These are phyloP conservation scores for Trichocomaceae sp. DNA, from an alignment of 2,329 filamentous ascomycete species.

Conservation along the genomic window DNA sequence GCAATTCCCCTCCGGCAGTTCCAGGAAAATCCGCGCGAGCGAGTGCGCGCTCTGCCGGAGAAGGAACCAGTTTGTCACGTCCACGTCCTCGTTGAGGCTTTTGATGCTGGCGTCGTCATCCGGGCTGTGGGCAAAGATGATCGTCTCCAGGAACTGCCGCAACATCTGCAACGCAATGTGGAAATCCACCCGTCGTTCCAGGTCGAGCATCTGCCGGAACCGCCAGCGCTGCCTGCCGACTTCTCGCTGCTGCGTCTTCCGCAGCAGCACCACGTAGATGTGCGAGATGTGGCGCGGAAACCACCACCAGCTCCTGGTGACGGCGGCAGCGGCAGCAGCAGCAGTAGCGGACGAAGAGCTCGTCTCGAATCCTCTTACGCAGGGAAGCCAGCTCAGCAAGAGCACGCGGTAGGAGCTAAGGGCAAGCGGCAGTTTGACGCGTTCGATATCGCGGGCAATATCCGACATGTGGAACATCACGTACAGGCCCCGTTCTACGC, in stretches of 20 bases:
- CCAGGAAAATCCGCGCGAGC: constrained; percentile 22
- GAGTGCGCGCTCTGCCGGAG: constrained; percentile 21
- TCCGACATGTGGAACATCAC: constrained; percentile 27
- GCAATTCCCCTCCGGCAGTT: constrained; percentile 21
- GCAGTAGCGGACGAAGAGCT: too few species aligned
- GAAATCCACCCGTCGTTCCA: constrained; percentile 22
- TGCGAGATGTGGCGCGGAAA: constrained; percentile 22
- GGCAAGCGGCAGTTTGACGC: constrained; percentile 12
- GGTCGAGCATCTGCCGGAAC: constrained; percentile 21
- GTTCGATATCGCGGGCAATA: constrained; percentile 18
- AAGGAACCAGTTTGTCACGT: constrained; percentile 25
- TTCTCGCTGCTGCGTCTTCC: constrained; percentile 21
- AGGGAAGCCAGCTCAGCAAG: constrained; percentile 11
- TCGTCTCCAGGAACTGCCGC: constrained; percentile 24
- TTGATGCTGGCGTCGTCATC: constrained; percentile 22
- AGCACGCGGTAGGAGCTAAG: constrained; percentile 13
- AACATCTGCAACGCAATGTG: constrained; percentile 25
- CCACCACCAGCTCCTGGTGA: constrained; percentile 17
- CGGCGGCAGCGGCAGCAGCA: too few species aligned
- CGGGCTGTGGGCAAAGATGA: constrained; percentile 25
- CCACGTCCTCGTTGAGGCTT: constrained; percentile 21
- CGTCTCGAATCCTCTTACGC: constrained; percentile 14
- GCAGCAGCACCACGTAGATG: constrained; percentile 20
- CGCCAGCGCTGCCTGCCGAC: constrained; percentile 21
- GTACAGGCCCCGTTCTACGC: constrained; percentile 22